Evolutionary conservation across 108 stramenopile genomes (phyloP).

Genomic region (Conticribra weissflogii): DNA sequence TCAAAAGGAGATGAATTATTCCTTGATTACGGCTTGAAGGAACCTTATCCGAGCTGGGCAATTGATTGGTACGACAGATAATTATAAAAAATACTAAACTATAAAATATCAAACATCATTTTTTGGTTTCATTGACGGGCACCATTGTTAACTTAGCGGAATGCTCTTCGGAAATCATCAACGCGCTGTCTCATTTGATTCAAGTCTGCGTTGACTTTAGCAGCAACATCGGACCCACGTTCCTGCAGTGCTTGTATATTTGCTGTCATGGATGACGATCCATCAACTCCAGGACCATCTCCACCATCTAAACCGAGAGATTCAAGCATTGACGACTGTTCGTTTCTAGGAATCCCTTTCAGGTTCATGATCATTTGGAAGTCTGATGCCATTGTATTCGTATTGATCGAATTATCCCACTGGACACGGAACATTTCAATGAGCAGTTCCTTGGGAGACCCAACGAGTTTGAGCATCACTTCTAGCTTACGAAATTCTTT

Average conservation of each 20-base stretch:
- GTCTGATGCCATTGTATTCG: constrained; percentile 78
- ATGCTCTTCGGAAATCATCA: constrained; percentile 78
- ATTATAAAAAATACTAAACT: not conserved
- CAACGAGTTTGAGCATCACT: constrained; percentile 95
- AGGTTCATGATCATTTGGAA: constrained; percentile 87
- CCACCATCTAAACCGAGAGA: constrained; percentile 84
- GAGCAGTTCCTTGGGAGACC: constrained; percentile 87
- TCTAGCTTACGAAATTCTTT: constrained; percentile 94
- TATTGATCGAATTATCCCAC: constrained; percentile 71
- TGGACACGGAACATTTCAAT: constrained; percentile 92
- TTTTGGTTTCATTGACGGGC: not conserved
- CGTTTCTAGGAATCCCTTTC: constrained; percentile 90
- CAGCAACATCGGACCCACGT: constrained; percentile 62
- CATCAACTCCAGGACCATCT: constrained; percentile 60
- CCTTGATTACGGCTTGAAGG: constrained; percentile 44
- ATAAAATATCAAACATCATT: not conserved
- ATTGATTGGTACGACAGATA: constrained; percentile 23
- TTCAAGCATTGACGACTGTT: constrained; percentile 87
- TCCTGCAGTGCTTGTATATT: constrained; percentile 76
- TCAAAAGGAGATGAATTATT: constrained; percentile 43
- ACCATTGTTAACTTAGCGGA: constrained; percentile 44
- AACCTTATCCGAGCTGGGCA: constrained; percentile 33
- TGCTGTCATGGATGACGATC: constrained; percentile 73
- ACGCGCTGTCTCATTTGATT: constrained; percentile 84
- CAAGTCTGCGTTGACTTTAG: constrained; percentile 77